Evolutionary conservation across 148 eudicot genomes (phyloP).

Genomic region (Limonium bicolor): DNA sequence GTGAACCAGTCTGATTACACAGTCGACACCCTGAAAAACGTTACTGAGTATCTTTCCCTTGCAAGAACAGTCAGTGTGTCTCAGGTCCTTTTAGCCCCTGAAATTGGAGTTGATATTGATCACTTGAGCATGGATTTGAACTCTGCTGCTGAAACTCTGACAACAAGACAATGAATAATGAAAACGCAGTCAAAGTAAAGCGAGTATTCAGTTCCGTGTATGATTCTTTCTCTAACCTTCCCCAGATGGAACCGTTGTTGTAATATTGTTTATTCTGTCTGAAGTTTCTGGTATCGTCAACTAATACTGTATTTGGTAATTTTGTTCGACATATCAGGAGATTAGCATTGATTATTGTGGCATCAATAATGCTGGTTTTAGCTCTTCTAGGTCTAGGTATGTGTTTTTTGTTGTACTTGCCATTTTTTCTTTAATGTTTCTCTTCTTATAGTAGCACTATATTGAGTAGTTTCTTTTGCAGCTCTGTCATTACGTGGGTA

Average conservation of each 20-base stretch:
- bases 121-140: conserved; percentile 18
- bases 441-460: conserved; percentile 2
- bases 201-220: conserved; percentile 72
- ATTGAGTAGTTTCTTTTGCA: conserved; percentile 25
- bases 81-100: conserved; percentile 19
- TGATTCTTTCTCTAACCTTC: conserved; percentile 3
- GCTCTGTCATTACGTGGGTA: conserved; percentile 54
- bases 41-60: conserved; percentile 58
- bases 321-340: conserved; percentile 30
- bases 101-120: conserved; percentile 19
- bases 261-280: conserved; percentile 65
- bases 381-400: conserved; percentile 70
- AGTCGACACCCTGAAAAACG: conserved; percentile 64
- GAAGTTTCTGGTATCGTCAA: conserved; percentile 73
- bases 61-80: conserved; percentile 45
- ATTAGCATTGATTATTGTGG: conserved; percentile 45
- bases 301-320: conserved; percentile 33
- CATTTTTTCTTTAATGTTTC: neutral
- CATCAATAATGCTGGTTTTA: conserved; percentile 62
- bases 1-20: conserved; percentile 91
- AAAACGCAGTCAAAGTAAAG: conserved; percentile 49
- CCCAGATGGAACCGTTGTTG: no score
- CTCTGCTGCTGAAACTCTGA: conserved; percentile 48
- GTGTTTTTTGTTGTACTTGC: conserved; percentile 7
- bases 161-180: conserved; percentile 47